These are phyloP conservation scores for Seiridium cupressi DNA, from an alignment of 2,329 filamentous ascomycete genomes.

Conservation along the genomic window DNA sequence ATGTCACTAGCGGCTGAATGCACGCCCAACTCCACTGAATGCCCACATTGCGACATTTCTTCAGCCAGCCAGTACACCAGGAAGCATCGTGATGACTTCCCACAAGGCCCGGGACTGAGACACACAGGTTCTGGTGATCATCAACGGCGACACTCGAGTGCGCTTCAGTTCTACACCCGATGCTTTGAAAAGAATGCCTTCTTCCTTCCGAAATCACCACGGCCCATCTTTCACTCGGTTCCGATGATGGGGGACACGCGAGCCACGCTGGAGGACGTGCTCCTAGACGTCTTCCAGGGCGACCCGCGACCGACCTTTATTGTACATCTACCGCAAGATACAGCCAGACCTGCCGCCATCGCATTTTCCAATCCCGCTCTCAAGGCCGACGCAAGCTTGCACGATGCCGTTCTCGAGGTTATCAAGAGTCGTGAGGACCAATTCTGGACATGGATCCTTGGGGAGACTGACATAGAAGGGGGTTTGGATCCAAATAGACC, in stretches of 20 bases:
- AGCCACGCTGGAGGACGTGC: constrained; percentile 8
- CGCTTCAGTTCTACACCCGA: too few species aligned
- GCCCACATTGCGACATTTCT: background rate
- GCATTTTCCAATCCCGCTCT: constrained; percentile 39
- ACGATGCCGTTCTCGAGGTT: constrained; percentile 27
- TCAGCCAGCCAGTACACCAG: background rate
- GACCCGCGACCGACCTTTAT: constrained; percentile 42
- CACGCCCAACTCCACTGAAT: background rate
- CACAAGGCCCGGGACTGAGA: background rate
- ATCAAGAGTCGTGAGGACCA: constrained; percentile 27
- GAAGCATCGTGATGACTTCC: background rate
- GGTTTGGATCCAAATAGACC: constrained; percentile 8
- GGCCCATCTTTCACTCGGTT: background rate
- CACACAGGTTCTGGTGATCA: background rate
- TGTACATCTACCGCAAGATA: constrained; percentile 19
- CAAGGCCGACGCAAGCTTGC: constrained; percentile 24
- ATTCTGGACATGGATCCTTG: constrained; percentile 39
- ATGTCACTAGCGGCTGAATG: constrained; percentile 3
- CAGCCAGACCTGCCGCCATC: constrained; percentile 11
- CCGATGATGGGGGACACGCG: background rate
- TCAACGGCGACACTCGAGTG: background rate
- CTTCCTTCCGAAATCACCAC: background rate
- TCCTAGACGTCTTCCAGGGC: constrained; percentile 37
- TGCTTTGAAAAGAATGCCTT: background rate
- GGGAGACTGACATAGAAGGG: constrained; percentile 6